Evolutionary conservation across 371 early-diverging fungal species (phyloP).

Genomic region (Mucor piriformis): DNA sequence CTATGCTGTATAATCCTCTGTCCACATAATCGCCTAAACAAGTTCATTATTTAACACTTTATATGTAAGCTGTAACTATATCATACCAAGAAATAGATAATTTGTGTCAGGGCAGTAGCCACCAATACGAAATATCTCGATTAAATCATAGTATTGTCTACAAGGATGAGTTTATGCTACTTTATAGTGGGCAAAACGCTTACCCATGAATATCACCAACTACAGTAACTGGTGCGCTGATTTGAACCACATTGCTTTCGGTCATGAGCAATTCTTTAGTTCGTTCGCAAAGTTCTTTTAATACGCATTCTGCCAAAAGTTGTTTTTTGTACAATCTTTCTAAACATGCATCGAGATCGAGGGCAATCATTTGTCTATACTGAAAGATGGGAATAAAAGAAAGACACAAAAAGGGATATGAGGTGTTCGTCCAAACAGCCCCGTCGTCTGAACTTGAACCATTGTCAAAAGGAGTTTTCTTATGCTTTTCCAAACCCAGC

Average conservation of each 20-base stretch:
- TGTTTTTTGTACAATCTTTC: constrained; percentile 74
- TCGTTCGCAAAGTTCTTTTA: constrained; percentile 88
- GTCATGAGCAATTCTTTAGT: constrained; percentile 84
- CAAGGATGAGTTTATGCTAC: not conserved
- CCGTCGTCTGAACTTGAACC: not conserved
- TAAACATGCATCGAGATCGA: constrained; percentile 75
- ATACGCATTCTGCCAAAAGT: constrained; percentile 80
- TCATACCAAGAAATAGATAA: constrained; percentile 90
- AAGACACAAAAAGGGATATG: not conserved
- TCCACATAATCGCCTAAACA: constrained; percentile 95
- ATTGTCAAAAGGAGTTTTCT: not conserved
- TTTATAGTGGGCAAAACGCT: not conserved
- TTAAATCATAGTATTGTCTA: constrained; percentile 96
- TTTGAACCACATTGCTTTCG: constrained; percentile 91
- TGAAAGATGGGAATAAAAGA: constrained; percentile 9
- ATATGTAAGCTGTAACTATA: not conserved
- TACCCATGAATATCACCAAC: constrained; percentile 97
- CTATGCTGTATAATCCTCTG: constrained; percentile 93
- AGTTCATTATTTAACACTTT: not conserved
- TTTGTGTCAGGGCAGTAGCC: constrained; percentile 92
- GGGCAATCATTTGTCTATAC: constrained; percentile 40
- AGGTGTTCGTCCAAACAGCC: not conserved
- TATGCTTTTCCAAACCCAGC: not conserved
- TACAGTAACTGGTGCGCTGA: constrained; percentile 90
- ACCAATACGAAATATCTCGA: constrained; percentile 95